phyloP scores from a whole-genome alignment of 306 rosid genomes.

The Dalbergia cochinchinensis region DNA sequence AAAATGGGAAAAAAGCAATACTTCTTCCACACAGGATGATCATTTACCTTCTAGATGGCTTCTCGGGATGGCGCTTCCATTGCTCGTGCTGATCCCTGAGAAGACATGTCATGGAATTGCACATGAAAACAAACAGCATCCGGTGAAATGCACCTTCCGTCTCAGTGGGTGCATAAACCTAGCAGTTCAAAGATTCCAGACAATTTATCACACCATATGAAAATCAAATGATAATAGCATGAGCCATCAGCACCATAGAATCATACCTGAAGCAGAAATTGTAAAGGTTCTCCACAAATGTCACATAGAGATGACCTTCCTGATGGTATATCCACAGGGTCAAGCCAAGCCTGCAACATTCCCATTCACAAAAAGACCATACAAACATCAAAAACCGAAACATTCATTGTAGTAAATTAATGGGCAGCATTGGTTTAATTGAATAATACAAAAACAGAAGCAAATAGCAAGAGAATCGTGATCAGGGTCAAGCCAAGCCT shows the following conservation, averaged over 20 bases:
- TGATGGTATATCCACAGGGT: constrained; percentile 76
- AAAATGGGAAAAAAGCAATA: constrained; percentile 20
- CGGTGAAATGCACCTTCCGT: constrained; percentile 79
- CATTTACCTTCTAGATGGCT: constrained; percentile 70
- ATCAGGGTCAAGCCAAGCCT: constrained; percentile 95
- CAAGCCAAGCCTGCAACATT: constrained; percentile 84
- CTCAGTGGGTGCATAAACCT: constrained; percentile 84
- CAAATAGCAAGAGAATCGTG: not conserved
- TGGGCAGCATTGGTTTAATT: not conserved
- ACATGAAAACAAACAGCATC: constrained; percentile 79
- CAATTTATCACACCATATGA: constrained; percentile 28
- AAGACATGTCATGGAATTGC: constrained; percentile 87
- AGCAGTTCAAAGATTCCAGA: constrained; percentile 29
- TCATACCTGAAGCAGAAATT: constrained; percentile 84
- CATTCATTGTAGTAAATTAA: not conserved
- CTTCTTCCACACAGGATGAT: not conserved
- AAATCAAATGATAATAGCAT: not conserved
- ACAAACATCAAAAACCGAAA: constrained; percentile 5
- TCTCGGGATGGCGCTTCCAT: constrained; percentile 69
- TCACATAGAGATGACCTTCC: constrained; percentile 74
- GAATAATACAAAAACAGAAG: not conserved
- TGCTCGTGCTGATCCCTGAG: constrained; percentile 86
- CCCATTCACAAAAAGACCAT: constrained; percentile 20
- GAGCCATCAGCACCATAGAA: not conserved
- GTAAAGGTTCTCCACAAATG: constrained; percentile 77